phyloP scores from a whole-genome alignment of 352 stramenopile species.

The Phytophthora syringae region DNA sequence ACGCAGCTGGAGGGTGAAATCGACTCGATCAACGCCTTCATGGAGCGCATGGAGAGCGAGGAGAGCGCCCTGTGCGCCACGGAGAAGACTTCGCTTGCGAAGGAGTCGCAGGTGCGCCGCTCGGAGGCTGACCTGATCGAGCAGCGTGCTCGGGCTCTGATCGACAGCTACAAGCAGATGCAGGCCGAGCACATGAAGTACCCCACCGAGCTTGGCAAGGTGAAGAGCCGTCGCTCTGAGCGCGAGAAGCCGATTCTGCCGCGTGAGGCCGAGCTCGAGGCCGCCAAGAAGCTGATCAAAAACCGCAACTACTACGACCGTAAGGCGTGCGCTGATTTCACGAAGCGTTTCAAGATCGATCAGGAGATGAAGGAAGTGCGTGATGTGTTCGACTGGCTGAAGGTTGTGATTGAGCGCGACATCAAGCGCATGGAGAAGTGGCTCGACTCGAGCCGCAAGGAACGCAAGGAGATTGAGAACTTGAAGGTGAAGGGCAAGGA shows the following conservation, averaged over 20 bases:
- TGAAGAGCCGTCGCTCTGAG: constrained; percentile 79
- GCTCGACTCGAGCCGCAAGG: constrained; percentile 83
- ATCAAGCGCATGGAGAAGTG: constrained; percentile 90
- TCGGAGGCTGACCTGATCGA: constrained; percentile 85
- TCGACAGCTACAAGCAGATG: constrained; percentile 92
- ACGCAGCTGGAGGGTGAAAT: constrained; percentile 86
- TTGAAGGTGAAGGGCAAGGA: constrained; percentile 87
- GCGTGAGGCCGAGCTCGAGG: constrained; percentile 78
- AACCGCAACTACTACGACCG: constrained; percentile 91
- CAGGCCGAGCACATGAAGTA: constrained; percentile 88
- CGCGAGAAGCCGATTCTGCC: constrained; percentile 72
- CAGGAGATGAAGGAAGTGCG: constrained; percentile 85
- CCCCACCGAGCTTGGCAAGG: constrained; percentile 79
- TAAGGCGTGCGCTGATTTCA: constrained; percentile 80
- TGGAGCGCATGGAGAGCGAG: constrained; percentile 91
- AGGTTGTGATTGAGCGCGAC: constrained; percentile 73
- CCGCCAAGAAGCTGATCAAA: constrained; percentile 82
- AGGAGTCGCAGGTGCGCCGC: constrained; percentile 84
- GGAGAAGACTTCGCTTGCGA: constrained; percentile 86
- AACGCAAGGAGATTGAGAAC: constrained; percentile 86
- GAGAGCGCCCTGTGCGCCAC: constrained; percentile 83
- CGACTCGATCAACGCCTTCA: constrained; percentile 89
- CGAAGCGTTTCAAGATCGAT: constrained; percentile 86
- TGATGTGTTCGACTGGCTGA: constrained; percentile 87
- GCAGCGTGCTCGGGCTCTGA: constrained; percentile 80